phyloP scores from a whole-genome alignment of 108 stramenopile species.

The Cyclotella choctawhatcheeana region DNA sequence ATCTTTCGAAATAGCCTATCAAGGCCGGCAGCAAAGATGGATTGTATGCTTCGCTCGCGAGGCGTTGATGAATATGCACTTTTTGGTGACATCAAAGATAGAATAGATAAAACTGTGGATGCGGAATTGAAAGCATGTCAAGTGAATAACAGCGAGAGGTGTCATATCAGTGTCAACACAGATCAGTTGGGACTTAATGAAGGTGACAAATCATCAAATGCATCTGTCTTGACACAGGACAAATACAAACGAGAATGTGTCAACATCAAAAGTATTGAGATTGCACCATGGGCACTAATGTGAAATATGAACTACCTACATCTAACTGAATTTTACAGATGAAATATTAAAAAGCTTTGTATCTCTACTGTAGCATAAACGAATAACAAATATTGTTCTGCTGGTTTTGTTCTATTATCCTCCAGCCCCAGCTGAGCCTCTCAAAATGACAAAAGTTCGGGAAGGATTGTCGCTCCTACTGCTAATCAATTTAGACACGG shows the following conservation, averaged over 20 bases:
- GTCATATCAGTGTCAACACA: background rate
- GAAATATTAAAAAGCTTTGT: too few species aligned
- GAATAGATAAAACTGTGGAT: slow-evolving; percentile 8
- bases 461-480: slow-evolving; percentile 43
- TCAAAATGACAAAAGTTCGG: slow-evolving; percentile 42
- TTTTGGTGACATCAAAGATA: slow-evolving; percentile 45
- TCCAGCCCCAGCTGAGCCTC: slow-evolving; percentile 10
- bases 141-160: background rate
- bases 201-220: background rate
- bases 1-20: background rate
- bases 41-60: slow-evolving; percentile 33
- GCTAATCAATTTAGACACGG: slow-evolving; percentile 77
- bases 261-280: background rate
- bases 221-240: background rate
- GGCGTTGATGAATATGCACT: slow-evolving; percentile 31
- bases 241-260: slow-evolving; percentile 5
- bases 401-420: too few species aligned
- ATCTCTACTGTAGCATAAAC: too few species aligned
- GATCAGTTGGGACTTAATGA: background rate
- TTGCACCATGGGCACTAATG: slow-evolving; percentile 4
- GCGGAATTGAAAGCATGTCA: background rate
- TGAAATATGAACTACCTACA: too few species aligned
- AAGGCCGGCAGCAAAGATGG: slow-evolving; percentile 35
- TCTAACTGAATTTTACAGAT: too few species aligned
- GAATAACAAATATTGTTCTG: too few species aligned